Conservation (phyloP, 2,329 filamentous ascomycete genomes). For the Talaromyces pinophilus region DNA sequence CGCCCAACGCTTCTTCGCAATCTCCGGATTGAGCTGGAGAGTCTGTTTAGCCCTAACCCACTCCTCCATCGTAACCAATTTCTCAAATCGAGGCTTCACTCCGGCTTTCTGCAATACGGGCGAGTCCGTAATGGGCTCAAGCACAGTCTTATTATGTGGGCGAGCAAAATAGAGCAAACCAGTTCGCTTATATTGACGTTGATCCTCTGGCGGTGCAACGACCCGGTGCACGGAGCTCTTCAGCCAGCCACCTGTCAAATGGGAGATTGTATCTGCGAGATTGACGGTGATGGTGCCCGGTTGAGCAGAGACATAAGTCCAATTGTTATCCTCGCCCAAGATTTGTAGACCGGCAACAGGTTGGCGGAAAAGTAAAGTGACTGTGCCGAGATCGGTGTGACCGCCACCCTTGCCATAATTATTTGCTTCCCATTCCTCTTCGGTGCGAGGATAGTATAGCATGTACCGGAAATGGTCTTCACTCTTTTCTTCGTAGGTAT, state of each 20-base stretch:
- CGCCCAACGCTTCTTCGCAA: conserved; percentile 37
- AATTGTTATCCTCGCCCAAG: conserved; percentile 50
- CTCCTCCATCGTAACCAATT: conserved; percentile 49
- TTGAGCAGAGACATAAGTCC: conserved; percentile 55
- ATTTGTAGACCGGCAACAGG: conserved; percentile 61
- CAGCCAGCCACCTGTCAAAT: conserved; percentile 53
- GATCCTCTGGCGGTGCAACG: conserved; percentile 51
- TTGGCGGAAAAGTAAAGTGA: conserved; percentile 61
- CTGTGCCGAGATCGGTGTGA: conserved; percentile 59
- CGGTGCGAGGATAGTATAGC: conserved; percentile 55
- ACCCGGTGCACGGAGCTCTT: conserved; percentile 56
- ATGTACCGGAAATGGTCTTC: conserved; percentile 65
- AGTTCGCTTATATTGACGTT: conserved; percentile 47
- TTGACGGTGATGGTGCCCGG: conserved; percentile 57
- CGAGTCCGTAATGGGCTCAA: conserved; percentile 33
- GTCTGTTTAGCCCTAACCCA: conserved; percentile 47
- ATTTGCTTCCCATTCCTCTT: conserved; percentile 51
- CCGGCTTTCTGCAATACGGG: conserved; percentile 34
- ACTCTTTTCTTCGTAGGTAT: conserved; percentile 60
- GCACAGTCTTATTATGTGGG: conserved; percentile 23
- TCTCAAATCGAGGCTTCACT: conserved; percentile 39
- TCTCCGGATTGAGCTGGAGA: conserved; percentile 42
- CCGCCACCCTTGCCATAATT: conserved; percentile 51
- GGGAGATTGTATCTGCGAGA: conserved; percentile 52
- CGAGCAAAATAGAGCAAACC: conserved; percentile 53